Evolutionary conservation across 306 rosid species (phyloP), one percentile per base, ranked within the genome.

Genomic region (Calophaca sinica): DNA sequence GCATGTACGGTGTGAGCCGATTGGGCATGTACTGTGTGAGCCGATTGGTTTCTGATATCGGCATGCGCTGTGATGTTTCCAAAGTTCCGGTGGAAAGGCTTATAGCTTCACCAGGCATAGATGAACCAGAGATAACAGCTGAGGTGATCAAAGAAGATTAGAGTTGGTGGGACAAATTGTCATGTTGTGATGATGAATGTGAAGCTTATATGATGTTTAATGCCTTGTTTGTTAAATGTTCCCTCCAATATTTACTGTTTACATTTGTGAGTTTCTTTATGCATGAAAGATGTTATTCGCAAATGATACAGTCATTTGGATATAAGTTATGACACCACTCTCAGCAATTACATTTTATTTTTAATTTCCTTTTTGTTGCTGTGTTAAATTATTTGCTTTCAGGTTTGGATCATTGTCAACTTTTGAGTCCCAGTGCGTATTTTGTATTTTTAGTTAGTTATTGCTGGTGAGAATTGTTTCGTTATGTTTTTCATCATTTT

Each of bases 1-100:
- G 88, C 33, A 55, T 87, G 76, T 89, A 89, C 65, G 88, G 92
- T 73, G 54, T 9, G 42, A 82, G 88, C 72, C 81, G 97, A 45
- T 35, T 82, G 31, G 67, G 88, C 39, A 55, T 84, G 76, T 89
- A 89, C 62, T 89, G 92, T 73, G 55, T 9, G 36, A 82, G 88
- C 74, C 81, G 97, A 46, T 35, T 82, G 31, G 68, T 85, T 72
- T 87, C 88, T 35, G 97, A 93, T 53, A 86, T 89, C 0, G 97
- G 96, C 29, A 63, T 91, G n/a, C 93, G 92, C 32, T 87, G 88
- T 0, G 92, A 89, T 78, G 88, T 86, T 45, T n/a, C 15, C 14
- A 89, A 93, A 81, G 90, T 91, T 82, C 80, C 89, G 0, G 97
- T 89, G 12, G 96, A 89, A 83, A 62, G n/a, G 4, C 91, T 93